Base-by-base conservation (phyloP, 2,329 filamentous ascomycete genomes). In the Tolypocladium guangdongense region DNA sequence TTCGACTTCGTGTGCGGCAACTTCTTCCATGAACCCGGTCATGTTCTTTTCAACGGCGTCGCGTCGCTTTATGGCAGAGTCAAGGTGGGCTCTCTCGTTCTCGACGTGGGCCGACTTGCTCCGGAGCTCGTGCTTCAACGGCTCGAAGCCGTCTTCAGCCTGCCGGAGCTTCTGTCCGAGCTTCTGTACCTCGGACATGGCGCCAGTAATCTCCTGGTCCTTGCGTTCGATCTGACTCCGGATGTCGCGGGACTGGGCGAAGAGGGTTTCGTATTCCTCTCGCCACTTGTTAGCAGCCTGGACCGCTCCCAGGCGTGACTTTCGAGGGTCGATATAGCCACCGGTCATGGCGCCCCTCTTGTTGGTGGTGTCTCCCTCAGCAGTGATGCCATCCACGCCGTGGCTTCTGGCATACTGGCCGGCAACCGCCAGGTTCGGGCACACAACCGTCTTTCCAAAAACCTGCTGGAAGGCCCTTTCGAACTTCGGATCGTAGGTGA, bases 281-380 rank as follows among this genome's bases (percentile, higher is more conserved):
- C 90, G 83, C 76, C 87, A 89, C 62, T 83, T 85, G 53, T 84
- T 82, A 35, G 92, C 82, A 6, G 82, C 78, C 55, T 86, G 85
- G 33, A 96, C 86, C 32, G 87, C 90, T 62, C 92, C 86, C n/a
- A 97, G 77, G 24, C 92, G 86, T 1, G 92, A 97, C 60, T 85
- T 86, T 36, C 87, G 82, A 12, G 87, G 82, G 65, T 99, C 93
- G 57, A 96, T 87, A 65, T 87, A 99, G 62, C 93, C 93, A 75
- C 93, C 93, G 49, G 90, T 96, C 74, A 99, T 83, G 16, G 91
- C 92, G 70, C 93, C 93, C 61, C 92, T 87, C 73, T 95, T 96
- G 71, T 96, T 95, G 1, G 90, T 91, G 35, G 89, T 89, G 69
- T 97, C 92, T 68, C 93, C 93, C 54, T 97, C 91, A 4, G 89